Evolutionary conservation across 2,329 filamentous ascomycete genomes (phyloP), one percentile per base, ranked within the genome.

Genomic region (Diaporthe sp.): DNA sequence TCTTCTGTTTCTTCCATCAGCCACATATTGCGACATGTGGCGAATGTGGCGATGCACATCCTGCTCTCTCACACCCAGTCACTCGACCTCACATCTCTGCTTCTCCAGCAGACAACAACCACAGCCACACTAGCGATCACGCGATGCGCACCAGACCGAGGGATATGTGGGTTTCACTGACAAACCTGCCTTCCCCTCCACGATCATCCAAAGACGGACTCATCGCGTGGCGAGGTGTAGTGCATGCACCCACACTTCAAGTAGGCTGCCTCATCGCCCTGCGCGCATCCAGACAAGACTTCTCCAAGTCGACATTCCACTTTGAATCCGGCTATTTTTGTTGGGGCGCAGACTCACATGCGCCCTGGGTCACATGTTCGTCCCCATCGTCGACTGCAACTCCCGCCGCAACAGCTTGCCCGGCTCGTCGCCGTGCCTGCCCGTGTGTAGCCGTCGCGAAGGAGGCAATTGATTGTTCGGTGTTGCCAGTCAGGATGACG

Each of bases 21-120:
- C 65, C 65, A 68, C 65, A 68, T 37, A 19, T 68, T 65, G 39
- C 39, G 12, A 65, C 25, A 31, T 65, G 60, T 19, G 46, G 65
- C 31, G 12, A 34, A 37, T 39, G 46, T 68, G 65, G 65, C 65
- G 65, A 68, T 68, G 65, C 46, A 37, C 31, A 67, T 17, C 10
- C 10, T 10, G 10, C 31, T 9, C 42, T 22, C 17, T 10, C 25
- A 25, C n/a, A 17, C 15, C 37, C 37, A 46, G 39, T 68, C 44
- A 51, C 9, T n/a, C 12, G 44, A 37, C 44, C 17, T 67, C n/a
- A 10, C 15, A 2, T 2, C 39, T 46, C 17, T 22, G 19, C 17
- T 37, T 31, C 42, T 51, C 37, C 71, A 44, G n/a, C 58, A 53
- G 46, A n/a, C 22, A 19, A 73, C 44, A 51, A 44, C 34, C 58